Evolutionary conservation across 2,329 filamentous ascomycete genomes (phyloP), one percentile per base, ranked within the genome.

Genomic region (Sclerotinia nivalis): DNA sequence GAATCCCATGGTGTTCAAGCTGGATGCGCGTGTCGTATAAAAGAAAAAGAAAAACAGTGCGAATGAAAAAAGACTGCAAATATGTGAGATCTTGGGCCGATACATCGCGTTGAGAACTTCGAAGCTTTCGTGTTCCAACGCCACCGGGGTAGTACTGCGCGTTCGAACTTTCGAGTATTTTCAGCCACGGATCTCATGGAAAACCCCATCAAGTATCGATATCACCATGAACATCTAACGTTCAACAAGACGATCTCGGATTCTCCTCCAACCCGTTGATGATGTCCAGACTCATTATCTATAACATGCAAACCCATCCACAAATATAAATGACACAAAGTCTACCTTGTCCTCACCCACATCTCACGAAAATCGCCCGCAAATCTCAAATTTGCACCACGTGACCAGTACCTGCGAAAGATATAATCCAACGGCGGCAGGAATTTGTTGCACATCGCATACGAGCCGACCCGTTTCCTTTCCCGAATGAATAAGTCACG

Each of bases 391-490:
- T 15, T 4, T 12, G 18, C 28, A 4, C 2, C 59, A 49, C 59
- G 59, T 49, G 59, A 49, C 15, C 10, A 47, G 22, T 50, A 1
- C 8, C 31, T 6, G 13, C 13, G 37, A 20, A n/a, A 62, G 8
- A 50, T 52, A 12, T 0, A 15, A 25, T 64, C 7, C 45, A 37
- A 37, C 45, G 13, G 15, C 22, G 60, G 45, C 45, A 64, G 4
- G 60, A 37, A 47, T 64, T 64, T 64, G 60, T 64, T 62, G 60
- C 60, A 50, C 49, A 37, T 49, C 60, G 28, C 18, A 62, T 62
- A 62, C 60, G 60, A 62, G 60, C 60, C 60, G 60, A 62, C 60
- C 60, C 60, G 60, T 37, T 18, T 12, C 45, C 25, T 20, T 50
- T 15, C 60, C 45, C 9, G 37, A 50, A 50, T 12, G 13, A 15